Evolutionary conservation across 2,329 filamentous ascomycete species (phyloP).

Genomic region (Ceratocystis cacaofunesta): DNA sequence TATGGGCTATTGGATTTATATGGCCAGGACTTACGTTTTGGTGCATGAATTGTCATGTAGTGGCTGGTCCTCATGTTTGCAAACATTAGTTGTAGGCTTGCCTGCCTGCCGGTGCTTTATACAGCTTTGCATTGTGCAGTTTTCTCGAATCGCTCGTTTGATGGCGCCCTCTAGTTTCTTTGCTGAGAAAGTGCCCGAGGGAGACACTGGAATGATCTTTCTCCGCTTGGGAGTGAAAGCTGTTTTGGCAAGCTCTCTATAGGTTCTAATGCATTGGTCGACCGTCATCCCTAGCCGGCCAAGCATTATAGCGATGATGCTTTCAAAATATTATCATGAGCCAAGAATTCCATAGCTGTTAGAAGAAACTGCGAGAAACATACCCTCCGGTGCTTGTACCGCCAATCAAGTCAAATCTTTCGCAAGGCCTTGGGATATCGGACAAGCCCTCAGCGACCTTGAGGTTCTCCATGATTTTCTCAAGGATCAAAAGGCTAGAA

Average conservation of each 20-base stretch:
- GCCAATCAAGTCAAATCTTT: conserved; percentile 23
- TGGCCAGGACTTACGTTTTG: background rate
- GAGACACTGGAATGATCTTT: background rate
- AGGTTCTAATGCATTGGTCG: background rate
- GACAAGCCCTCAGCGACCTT: conserved; percentile 14
- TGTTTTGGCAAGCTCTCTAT: background rate
- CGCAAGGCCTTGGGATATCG: conserved; percentile 20
- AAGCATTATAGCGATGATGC: background rate
- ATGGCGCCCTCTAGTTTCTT: background rate
- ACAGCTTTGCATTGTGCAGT: background rate
- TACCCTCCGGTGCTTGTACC: conserved; percentile 23
- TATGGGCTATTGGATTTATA: background rate
- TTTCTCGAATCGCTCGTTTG: background rate
- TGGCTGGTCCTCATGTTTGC: background rate
- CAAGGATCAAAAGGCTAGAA: conserved; percentile 14
- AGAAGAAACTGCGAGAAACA: background rate
- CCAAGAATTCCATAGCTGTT: background rate
- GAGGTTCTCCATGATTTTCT: conserved; percentile 20
- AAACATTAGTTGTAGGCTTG: background rate
- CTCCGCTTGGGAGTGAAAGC: background rate
- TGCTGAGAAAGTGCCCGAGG: background rate
- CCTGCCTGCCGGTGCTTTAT: background rate
- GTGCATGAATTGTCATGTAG: background rate
- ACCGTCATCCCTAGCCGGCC: background rate
- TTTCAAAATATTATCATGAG: background rate